Base-by-base conservation (phyloP, 345 rosid species). In the Rhizophora mangle region DNA sequence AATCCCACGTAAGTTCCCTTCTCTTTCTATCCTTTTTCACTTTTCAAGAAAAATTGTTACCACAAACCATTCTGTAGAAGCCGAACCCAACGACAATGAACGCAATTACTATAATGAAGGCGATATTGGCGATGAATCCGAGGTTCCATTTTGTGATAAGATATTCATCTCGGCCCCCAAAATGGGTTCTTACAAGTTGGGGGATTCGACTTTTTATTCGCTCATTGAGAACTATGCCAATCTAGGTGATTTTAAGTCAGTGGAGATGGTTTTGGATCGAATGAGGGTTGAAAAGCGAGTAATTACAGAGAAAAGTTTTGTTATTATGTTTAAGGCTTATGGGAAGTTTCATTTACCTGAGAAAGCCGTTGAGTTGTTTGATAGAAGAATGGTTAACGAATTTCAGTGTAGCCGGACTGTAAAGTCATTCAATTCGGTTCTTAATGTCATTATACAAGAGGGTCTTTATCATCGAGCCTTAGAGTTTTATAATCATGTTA, bases 381-480 rank as follows among this genome's bases (percentile, higher is more conserved):
- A 83, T 68, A 81, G 78, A 43, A 13, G 49, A 53, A 86, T 92
- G 92, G 82, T 73, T 2, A 53, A 53, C 55, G 96, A 87, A 59
- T 92, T 88, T 75, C 85, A 59, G 1, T 95, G 99, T 75, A 92
- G 74, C 79, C 85, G 90, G 21, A 87, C 80, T 1, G 89, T 92
- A 18, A 86, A 75, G 76, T 92, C 97, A 2, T 92, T 95, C 79
- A 95, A 95, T 82, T 90, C 96, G 8, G 96, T 90, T 47, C 82
- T 95, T 51, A 89, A 92, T 68, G 85, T 92, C 54, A 79, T 90
- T 73, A 71, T 85, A 69, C 85, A 82, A 24, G 91, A 80, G 26
- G 87, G 92, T 64, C 77, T 80, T 29, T 85, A 80, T 65, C 46
- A 52, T 60, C 91, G 79, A 1, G 96, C 89, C 19, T 75, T 95